Base-by-base conservation (phyloP, 768 basidiomycete species). In the Mycena capillaripes region DNA sequence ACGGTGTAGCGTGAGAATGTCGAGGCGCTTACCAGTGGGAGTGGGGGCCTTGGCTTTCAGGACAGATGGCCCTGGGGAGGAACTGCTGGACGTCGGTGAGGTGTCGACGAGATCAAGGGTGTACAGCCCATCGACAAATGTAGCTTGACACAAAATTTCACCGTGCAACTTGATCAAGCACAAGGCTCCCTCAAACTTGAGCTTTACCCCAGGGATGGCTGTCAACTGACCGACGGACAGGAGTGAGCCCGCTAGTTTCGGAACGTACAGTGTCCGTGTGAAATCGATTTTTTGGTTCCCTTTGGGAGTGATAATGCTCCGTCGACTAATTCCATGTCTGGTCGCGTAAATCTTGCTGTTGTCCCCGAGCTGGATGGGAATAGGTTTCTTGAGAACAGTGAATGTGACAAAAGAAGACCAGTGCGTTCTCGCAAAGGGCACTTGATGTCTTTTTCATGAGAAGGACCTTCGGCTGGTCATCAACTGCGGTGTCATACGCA, bases 21-120 rank as follows among this genome's bases (percentile, higher is more conserved):
- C 64, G 53, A 66, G 64, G 38, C 64, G 64, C 64, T 66, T 66
- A 56, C 64, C 64, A 17, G 64, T 53, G 12, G 53, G 64, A 1
- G 36, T 6, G 9, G 38, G 64, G 17, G 64, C 56, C 23, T 66
- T 66, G 11, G 53, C 64, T 19, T 66, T 66, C n/a, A n/a, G n/a
- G n/a, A n/a, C n/a, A n/a, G n/a, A n/a, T 19, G 44, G 64, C 2
- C 32, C 17, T 23, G 64, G 56, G 8, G 64, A 27, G 38, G 23
- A 29, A 12, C 25, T 34, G 34, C 0, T 29, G 11, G 50, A 14
- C 16, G 23, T 14, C n/a, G 64, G 1, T 4, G 53, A n/a, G 36
- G 38, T 3, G 21, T 27, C 23, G 6, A 25, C 50, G 17, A 65
- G 53, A 8, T 56, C 38, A 8, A 66, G 53, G 5, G 64, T 44